These are phyloP conservation scores for Saccharata proteae DNA, from an alignment of 2,329 filamentous ascomycete genomes.

Conservation along the genomic window DNA sequence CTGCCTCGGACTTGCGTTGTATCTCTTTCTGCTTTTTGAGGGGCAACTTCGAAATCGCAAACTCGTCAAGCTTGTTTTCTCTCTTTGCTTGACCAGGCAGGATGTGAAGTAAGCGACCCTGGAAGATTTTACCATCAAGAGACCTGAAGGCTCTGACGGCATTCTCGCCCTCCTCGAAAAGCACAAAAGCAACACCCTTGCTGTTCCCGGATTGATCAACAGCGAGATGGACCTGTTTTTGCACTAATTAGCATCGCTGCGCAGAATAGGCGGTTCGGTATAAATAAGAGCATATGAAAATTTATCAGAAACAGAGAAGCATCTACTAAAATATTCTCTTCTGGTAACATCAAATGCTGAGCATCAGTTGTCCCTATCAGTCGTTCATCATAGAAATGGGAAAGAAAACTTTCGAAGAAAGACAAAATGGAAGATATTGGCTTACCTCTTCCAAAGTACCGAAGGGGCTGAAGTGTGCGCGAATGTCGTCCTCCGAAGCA, in stretches of 20 bases:
- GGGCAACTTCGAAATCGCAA: conserved; percentile 77
- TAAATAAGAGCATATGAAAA: too few relatives aligned
- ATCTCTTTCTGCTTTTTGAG: conserved; percentile 91
- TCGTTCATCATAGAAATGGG: conserved; percentile 67
- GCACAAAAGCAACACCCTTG: conserved; percentile 85
- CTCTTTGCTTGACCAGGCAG: conserved; percentile 74
- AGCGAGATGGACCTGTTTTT: conserved; percentile 84
- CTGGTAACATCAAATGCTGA: conserved; percentile 78
- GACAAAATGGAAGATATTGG: conserved; percentile 14
- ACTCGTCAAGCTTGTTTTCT: conserved; percentile 74
- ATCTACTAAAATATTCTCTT: conserved; percentile 99
- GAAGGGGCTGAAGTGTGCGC: conserved; percentile 57
- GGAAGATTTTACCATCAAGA: conserved; percentile 76
- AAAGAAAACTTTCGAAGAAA: conserved; percentile 12
- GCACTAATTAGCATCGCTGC: conserved; percentile 35
- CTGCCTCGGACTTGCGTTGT: conserved; percentile 69
- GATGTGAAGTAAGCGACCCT: conserved; percentile 84
- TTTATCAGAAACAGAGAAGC: conserved; percentile 75
- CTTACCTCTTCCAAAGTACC: conserved; percentile 82
- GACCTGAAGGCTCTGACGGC: conserved; percentile 69
- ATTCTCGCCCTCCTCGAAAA: conserved; percentile 58
- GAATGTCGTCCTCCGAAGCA: conserved; percentile 64
- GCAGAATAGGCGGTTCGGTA: conserved; percentile 38
- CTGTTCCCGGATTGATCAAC: conserved; percentile 58
- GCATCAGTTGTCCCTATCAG: conserved; percentile 99